Conservation (phyloP, 345 rosid genomes). For the Populus euphratica region DNA sequence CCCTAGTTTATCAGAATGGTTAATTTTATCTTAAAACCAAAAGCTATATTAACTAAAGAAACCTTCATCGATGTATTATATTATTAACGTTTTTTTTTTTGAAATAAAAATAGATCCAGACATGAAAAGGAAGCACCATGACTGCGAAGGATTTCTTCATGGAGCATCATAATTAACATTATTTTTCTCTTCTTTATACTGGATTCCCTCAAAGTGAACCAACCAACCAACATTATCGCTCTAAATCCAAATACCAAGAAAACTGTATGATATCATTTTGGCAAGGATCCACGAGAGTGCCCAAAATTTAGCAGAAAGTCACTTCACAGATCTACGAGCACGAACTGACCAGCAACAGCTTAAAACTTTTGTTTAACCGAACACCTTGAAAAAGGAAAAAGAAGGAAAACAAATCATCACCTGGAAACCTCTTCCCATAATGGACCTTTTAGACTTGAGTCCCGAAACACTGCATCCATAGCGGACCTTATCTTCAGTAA, state of each 20-base stretch:
- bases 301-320: slow-evolving; percentile 7
- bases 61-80: neutral
- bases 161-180: neutral
- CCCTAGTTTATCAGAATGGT: neutral
- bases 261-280: neutral
- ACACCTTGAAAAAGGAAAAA: neutral
- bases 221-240: neutral
- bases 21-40: neutral
- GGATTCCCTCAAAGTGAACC: neutral
- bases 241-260: neutral
- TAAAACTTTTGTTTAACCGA: neutral
- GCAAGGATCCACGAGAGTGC: slow-evolving; percentile 8
- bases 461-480: slow-evolving; percentile 73
- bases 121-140: too few species aligned
- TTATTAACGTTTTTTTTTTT: neutral
- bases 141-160: neutral
- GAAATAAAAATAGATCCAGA: too few species aligned
- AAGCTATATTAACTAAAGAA: neutral
- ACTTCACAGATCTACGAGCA: slow-evolving; percentile 22
- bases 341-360: neutral
- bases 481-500: slow-evolving; percentile 77
- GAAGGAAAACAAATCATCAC: slow-evolving; percentile 31
- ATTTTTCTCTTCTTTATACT: neutral
- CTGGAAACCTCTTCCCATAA: slow-evolving; percentile 91
- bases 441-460: slow-evolving; percentile 65